Evolutionary conservation across 805 yeast genomes (phyloP), one percentile per base, ranked within the genome.

Genomic region (Starmera amethionina): DNA sequence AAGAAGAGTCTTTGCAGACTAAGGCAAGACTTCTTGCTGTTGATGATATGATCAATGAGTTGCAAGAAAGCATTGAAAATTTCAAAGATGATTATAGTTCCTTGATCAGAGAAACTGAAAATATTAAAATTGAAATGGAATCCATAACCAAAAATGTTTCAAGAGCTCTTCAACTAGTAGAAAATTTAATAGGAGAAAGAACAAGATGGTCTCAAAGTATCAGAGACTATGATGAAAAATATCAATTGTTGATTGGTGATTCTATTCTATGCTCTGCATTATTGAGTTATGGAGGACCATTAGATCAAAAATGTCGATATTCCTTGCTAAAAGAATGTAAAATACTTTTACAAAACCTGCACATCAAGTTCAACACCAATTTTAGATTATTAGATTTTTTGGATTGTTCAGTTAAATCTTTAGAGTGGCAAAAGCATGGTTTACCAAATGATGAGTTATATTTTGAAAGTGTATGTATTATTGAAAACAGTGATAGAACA

Each of bases 81-180:
- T 85, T 79, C 44, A 86, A 87, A 47, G 67, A 63, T 8, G 71
- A 69, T 8, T 90, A 90, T 55, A 83, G 93, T 34, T 63, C 60
- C 12, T 62, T 82, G n/a, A 86, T 90, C 29, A 65, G 95, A 43
- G 89, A 85, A 31, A 71, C 85, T 1, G 96, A 90, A 54, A 62
- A 65, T 29, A 77, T 88, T 34, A 89, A 84, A 55, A 50, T 64
- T 1, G 90, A 86, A 51, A 82, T 89, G 81, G 56, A 56, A 3
- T 48, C 52, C 2, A 90, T 87, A 8, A 75, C 77, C 43, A 40
- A 37, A 2, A 83, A 77, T 43, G 82, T 86, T 2, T 59, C 55
- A 1, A 65, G 95, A 34, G 82, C 96, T 42, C 59, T 73, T 42
- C 54, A 64, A 11, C 64, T 90, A 33, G 62, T 89, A 28, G 79